Percentiles rank a stretch among this genome's conserved stretches.
phyloP scores from a whole-genome alignment of 1,139 yeast genomes.

The Magnusiomyces tetraspermus region DNA sequence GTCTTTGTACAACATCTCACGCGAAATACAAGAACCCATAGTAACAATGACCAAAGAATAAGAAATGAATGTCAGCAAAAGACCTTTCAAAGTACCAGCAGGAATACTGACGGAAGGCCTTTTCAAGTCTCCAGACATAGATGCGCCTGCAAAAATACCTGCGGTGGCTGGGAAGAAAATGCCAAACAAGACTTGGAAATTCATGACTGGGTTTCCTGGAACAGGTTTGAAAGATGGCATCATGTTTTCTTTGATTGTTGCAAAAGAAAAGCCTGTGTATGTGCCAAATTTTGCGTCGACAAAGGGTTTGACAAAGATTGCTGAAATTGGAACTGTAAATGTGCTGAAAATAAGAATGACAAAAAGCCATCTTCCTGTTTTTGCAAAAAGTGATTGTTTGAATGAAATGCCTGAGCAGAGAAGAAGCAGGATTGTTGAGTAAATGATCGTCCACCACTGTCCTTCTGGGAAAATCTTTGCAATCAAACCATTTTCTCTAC shows the following conservation, averaged over 20 bases:
- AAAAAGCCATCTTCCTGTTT: constrained; percentile 71
- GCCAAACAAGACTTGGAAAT: constrained; percentile 78
- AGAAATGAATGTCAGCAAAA: constrained; percentile 60
- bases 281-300: constrained; percentile 38
- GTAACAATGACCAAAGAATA: constrained; percentile 70
- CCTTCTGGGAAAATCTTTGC: constrained; percentile 48
- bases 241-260: constrained; percentile 54
- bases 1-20: constrained; percentile 65
- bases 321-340: constrained; percentile 71
- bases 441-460: constrained; percentile 45
- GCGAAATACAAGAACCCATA: constrained; percentile 70
- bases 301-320: constrained; percentile 54
- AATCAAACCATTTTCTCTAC: constrained; percentile 48
- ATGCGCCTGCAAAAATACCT: constrained; percentile 97
- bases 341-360: constrained; percentile 62
- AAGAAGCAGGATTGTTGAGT: constrained; percentile 57
- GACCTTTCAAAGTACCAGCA: constrained; percentile 76
- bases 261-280: constrained; percentile 69
- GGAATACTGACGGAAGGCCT: constrained; percentile 87
- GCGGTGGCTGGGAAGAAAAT: constrained; percentile 97
- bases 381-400: constrained; percentile 74
- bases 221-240: constrained; percentile 78
- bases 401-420: constrained; percentile 70
- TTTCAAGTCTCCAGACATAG: constrained; percentile 91
- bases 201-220: constrained; percentile 80